Evolutionary conservation across 148 eudicot species (phyloP).

Genomic region (Vaccinium corymbosum): DNA sequence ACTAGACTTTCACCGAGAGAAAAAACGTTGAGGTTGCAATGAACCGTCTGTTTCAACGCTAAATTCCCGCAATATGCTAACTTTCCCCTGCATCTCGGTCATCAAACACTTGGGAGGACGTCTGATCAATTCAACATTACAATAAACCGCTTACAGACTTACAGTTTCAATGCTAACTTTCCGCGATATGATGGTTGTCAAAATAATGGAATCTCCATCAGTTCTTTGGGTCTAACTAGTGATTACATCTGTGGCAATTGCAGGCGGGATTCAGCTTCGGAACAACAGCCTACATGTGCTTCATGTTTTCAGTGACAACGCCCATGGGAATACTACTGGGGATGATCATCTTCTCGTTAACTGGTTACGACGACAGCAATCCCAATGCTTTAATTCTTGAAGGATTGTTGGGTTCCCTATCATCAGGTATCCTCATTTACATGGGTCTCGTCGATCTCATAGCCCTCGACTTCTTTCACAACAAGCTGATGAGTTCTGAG

Average conservation of each 20-base stretch:
- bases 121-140: too few species aligned
- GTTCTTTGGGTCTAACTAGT: not conserved
- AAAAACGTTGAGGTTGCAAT: too few species aligned
- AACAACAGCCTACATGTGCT: conserved; percentile 79
- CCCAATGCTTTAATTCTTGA: conserved; percentile 66
- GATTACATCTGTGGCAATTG: not conserved
- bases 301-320: conserved; percentile 84
- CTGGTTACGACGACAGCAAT: conserved; percentile 74
- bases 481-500: conserved; percentile 60
- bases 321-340: conserved; percentile 69
- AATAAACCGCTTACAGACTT: too few species aligned
- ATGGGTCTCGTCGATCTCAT: conserved; percentile 84
- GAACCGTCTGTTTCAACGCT: too few species aligned
- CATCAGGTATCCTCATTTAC: conserved; percentile 80
- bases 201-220: not conserved
- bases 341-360: conserved; percentile 55
- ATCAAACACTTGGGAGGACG: too few species aligned
- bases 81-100: too few species aligned
- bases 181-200: too few species aligned
- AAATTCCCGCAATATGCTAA: too few species aligned
- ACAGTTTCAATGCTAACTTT: too few species aligned
- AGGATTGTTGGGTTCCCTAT: conserved; percentile 73
- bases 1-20: too few species aligned
- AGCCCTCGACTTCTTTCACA: conserved; percentile 80
- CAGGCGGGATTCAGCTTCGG: conserved; percentile 76